A percentile compares a stretch with the other conserved stretches of the same genome.
phyloP scores from a whole-genome alignment of 2,329 filamentous ascomycete species.

The Ophiostoma piceae region DNA sequence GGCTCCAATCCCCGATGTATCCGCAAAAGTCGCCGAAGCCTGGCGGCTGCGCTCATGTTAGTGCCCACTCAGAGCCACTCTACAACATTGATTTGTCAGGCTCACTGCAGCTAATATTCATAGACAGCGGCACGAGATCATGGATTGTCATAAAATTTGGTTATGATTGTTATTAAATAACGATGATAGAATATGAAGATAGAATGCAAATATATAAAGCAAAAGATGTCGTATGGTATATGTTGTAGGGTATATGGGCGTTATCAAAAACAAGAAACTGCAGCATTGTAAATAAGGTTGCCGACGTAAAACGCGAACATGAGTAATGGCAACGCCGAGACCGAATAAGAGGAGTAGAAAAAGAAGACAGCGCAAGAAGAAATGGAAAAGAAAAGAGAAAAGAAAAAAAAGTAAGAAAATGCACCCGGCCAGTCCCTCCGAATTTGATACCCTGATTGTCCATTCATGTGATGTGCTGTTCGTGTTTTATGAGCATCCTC shows the following conservation, averaged over 20 bases:
- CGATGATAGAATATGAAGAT: no score
- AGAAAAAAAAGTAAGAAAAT: background rate
- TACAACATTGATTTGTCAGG: background rate
- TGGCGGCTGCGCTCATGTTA: background rate
- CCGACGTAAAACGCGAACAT: background rate
- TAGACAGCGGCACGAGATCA: background rate
- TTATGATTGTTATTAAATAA: background rate
- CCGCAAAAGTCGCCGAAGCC: constrained; percentile 8
- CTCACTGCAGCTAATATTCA: background rate
- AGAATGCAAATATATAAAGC: background rate
- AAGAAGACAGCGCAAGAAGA: background rate
- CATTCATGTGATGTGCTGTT: constrained; percentile 5
- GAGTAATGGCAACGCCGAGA: background rate
- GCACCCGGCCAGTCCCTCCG: background rate
- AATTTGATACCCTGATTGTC: background rate
- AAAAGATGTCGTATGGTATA: background rate
- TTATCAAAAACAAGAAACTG: background rate
- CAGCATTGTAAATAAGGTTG: background rate
- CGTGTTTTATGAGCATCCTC: background rate
- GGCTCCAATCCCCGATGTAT: background rate
- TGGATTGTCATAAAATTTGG: background rate
- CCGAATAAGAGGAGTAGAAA: background rate
- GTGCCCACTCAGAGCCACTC: background rate
- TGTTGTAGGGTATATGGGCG: constrained; percentile 12
- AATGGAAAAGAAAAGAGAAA: background rate